Percentiles rank a stretch among this genome's conserved stretches.
These are phyloP conservation scores for Closterium sp. DNA, from an alignment of 139 green algal genomes.

Conservation along the genomic window DNA sequence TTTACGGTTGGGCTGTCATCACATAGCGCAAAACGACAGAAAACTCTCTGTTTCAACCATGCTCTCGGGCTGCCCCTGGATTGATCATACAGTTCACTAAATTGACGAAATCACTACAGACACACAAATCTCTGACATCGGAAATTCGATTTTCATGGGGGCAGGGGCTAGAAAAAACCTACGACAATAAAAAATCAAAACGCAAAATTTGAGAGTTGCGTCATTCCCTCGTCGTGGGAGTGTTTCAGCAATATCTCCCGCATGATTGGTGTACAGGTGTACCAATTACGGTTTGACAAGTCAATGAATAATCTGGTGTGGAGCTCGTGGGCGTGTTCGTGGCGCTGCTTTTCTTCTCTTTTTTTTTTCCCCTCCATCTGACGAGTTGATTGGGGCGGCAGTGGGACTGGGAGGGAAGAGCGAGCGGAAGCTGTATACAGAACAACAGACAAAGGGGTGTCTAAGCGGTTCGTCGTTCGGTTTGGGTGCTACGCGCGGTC, in stretches of 20 bases:
- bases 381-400: neutral
- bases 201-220: no score
- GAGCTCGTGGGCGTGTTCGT: neutral
- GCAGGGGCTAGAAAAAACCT: no score
- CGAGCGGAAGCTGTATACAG: neutral
- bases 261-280: neutral
- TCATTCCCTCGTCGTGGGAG: neutral
- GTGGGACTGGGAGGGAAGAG: neutral
- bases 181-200: no score
- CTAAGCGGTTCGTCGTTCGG: neutral
- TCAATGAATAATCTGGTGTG: neutral
- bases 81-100: no score
- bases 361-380: neutral
- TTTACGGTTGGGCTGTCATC: no score
- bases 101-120: no score
- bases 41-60: no score
- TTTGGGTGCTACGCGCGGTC: neutral
- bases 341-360: neutral
- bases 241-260: neutral
- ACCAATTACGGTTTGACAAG: neutral
- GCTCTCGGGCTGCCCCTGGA: no score
- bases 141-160: no score
- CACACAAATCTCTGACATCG: no score
- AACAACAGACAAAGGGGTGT: neutral
- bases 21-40: no score